A percentile compares a stretch with the other conserved stretches of the same genome.
Conservation (phyloP, 257 asterid species). For the Perilla frutescens region DNA sequence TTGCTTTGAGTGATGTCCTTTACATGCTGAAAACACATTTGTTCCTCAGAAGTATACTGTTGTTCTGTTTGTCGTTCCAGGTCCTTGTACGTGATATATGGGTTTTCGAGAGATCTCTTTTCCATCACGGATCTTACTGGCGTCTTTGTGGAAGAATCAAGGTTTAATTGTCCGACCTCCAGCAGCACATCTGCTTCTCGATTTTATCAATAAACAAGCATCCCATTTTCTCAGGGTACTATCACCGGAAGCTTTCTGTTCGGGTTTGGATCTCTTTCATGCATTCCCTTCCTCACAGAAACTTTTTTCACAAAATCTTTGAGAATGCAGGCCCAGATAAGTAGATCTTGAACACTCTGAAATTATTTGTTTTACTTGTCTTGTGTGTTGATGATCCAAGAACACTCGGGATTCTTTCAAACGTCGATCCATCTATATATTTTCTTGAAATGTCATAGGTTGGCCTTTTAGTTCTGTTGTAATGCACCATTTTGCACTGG, state of each 20-base stretch:
- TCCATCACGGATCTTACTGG: slow-evolving; percentile 82
- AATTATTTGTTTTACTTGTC: neutral
- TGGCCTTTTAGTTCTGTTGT: neutral
- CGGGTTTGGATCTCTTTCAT: slow-evolving; percentile 20
- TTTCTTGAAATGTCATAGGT: neutral
- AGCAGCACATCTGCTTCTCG: slow-evolving; percentile 19
- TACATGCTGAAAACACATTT: neutral
- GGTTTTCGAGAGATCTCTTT: slow-evolving; percentile 94
- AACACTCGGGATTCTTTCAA: slow-evolving; percentile 2
- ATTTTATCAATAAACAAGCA: slow-evolving; percentile 31
- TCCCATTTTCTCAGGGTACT: slow-evolving; percentile 18
- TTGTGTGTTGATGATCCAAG: neutral
- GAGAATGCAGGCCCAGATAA: slow-evolving; percentile 1
- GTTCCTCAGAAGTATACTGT: slow-evolving; percentile 14
- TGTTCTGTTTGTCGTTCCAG: slow-evolving; percentile 43
- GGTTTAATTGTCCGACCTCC: slow-evolving; percentile 36
- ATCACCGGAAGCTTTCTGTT: neutral
- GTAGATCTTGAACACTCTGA: neutral
- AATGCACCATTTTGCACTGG: neutral
- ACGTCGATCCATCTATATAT: neutral
- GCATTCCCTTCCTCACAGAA: neutral
- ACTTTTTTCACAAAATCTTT: neutral
- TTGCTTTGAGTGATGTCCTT: slow-evolving; percentile 2
- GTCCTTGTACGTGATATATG: slow-evolving; percentile 92
- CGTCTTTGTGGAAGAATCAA: slow-evolving; percentile 96